A percentile compares a stretch with the other conserved stretches of the same genome.
Conservation (phyloP, 2,329 filamentous ascomycete species). For the Aspergillus clavatus region DNA sequence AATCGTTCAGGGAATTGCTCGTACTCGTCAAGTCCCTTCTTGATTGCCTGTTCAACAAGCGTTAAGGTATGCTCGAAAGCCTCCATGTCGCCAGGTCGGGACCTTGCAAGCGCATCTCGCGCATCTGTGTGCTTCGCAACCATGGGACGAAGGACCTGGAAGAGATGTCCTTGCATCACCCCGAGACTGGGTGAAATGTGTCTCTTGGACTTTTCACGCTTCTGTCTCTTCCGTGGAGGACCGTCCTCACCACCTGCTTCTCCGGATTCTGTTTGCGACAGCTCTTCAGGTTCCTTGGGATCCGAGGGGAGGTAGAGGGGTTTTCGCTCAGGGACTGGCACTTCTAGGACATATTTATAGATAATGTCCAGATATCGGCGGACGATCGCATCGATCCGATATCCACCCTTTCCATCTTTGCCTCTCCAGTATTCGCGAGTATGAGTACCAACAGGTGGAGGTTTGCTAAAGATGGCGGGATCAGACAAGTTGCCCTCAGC, state of each 20-base stretch:
- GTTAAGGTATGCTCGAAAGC: slow-evolving; percentile 71
- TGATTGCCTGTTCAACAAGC: slow-evolving; percentile 71
- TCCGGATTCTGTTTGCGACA: slow-evolving; percentile 16
- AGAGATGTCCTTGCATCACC: slow-evolving; percentile 85
- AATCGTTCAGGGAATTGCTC: slow-evolving; percentile 41
- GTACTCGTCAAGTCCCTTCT: slow-evolving; percentile 66
- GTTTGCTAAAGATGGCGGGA: slow-evolving; percentile 73
- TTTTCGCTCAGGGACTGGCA: slow-evolving; percentile 58
- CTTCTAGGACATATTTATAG: slow-evolving; percentile 67
- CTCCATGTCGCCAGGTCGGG: slow-evolving; percentile 64
- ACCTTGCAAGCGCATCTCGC: slow-evolving; percentile 73
- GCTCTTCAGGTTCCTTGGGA: slow-evolving; percentile 22
- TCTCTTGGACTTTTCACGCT: slow-evolving; percentile 41
- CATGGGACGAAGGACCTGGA: slow-evolving; percentile 81
- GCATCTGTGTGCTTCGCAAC: slow-evolving; percentile 76
- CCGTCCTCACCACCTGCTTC: slow-evolving; percentile 43
- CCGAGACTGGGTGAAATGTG: slow-evolving; percentile 62
- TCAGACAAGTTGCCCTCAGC: slow-evolving; percentile 94
- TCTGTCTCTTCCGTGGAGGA: slow-evolving; percentile 48
- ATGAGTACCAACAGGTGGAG: slow-evolving; percentile 60
- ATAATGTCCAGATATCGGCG: slow-evolving; percentile 88
- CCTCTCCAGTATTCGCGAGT: slow-evolving; percentile 84
- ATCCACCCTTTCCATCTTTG: slow-evolving; percentile 72
- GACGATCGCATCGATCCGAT: slow-evolving; percentile 80
- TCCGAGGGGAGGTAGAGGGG: slow-evolving; percentile 68